Evolutionary conservation across 176 grass and related monocot genomes (phyloP).

Genomic region (Luzula sylvatica): DNA sequence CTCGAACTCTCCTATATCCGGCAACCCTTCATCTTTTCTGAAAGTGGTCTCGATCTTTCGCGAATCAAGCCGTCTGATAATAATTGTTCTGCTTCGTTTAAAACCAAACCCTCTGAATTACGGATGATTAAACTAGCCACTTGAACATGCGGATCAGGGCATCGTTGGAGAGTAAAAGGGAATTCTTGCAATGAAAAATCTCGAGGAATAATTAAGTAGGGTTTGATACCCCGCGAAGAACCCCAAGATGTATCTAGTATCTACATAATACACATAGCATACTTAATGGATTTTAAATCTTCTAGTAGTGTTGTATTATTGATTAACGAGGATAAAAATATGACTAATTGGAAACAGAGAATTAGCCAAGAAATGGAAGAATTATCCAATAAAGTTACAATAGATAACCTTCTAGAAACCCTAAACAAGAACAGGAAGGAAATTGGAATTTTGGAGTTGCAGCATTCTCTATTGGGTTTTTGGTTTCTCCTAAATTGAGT

Average conservation of each 20-base stretch:
- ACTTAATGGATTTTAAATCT: no score
- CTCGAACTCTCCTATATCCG: constrained; percentile 63
- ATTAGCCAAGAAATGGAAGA: no score
- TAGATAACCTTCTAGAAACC: no score
- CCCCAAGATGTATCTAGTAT: constrained; percentile 91
- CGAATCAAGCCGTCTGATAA: constrained; percentile 69
- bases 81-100: constrained; percentile 69
- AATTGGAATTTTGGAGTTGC: no score
- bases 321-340: no score
- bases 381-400: no score
- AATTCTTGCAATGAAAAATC: constrained; percentile 65
- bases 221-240: constrained; percentile 48
- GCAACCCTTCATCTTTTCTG: constrained; percentile 85
- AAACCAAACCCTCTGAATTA: constrained; percentile 38
- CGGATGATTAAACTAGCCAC: constrained; percentile 56
- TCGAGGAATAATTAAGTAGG: constrained; percentile 76
- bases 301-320: no score
- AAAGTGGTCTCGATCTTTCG: constrained; percentile 42
- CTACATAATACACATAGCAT: no score
- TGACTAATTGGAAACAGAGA: no score
- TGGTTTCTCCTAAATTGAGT: no score
- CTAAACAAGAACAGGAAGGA: no score
- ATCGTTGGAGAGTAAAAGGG: constrained; percentile 18
- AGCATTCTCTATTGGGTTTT: no score
- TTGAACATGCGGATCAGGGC: constrained; percentile 52